Percentiles rank a stretch among this genome's conserved stretches.
These are phyloP conservation scores for Thuja plicata DNA, from an alignment of 83 land plant genomes.

Conservation along the genomic window DNA sequence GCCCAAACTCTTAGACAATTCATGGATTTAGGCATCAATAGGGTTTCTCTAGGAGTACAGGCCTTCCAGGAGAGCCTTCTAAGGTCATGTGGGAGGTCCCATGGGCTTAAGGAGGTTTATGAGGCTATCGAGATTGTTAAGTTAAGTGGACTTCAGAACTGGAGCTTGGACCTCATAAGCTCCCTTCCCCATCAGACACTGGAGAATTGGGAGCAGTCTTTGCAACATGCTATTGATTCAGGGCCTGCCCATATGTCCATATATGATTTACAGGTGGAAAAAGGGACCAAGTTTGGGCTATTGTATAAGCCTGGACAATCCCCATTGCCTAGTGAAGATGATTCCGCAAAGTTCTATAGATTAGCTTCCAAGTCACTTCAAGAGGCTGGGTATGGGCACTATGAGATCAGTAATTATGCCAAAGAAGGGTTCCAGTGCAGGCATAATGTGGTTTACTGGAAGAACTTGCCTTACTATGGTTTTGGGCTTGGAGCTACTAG, in stretches of 20 bases:
- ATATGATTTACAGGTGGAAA: conserved; percentile 91
- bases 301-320: conserved; percentile 84
- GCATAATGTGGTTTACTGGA: conserved; percentile 91
- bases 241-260: conserved; percentile 82
- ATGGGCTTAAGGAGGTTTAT: conserved; percentile 72
- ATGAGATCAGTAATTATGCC: conserved; percentile 93
- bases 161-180: conserved; percentile 94
- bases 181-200: conserved; percentile 85
- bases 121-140: conserved; percentile 78
- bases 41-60: conserved; percentile 96
- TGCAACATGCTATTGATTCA: conserved; percentile 55
- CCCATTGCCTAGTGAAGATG: conserved; percentile 81
- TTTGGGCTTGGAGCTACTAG: conserved; percentile 98
- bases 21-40: conserved; percentile 70
- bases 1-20: conserved; percentile 41
- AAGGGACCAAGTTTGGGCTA: conserved; percentile 86
- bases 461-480: conserved; percentile 74
- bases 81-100: conserved; percentile 87
- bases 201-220: conserved; percentile 77
- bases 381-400: conserved; percentile 83
- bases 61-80: conserved; percentile 81
- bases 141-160: conserved; percentile 59
- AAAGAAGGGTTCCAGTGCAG: conserved; percentile 71
- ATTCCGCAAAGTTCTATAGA: conserved; percentile 76
- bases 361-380: conserved; percentile 62